A percentile compares a stretch with the other conserved stretches of the same genome.
Conservation (phyloP, 2,329 filamentous ascomycete genomes). For the Penicillium sp. region DNA sequence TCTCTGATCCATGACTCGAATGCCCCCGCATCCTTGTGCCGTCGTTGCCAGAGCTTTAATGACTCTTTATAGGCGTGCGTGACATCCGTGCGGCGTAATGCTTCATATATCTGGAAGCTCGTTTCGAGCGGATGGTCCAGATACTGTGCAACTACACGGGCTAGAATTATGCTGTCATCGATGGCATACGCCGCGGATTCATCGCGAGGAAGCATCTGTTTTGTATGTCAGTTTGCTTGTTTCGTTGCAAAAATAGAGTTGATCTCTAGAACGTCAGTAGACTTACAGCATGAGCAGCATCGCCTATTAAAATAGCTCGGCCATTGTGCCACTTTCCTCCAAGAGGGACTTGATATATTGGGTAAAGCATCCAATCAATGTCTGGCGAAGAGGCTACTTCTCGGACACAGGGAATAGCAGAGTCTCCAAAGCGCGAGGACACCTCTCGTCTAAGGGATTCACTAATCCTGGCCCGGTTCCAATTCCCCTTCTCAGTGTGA, state of each 20-base stretch:
- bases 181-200: slow-evolving; percentile 44
- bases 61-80: slow-evolving; percentile 38
- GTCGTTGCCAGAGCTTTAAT: slow-evolving; percentile 33
- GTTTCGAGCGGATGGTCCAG: slow-evolving; percentile 28
- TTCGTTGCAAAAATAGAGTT: background rate
- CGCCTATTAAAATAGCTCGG: slow-evolving; percentile 41
- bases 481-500: slow-evolving; percentile 24
- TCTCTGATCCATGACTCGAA: slow-evolving; percentile 35
- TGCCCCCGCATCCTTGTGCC: slow-evolving; percentile 36
- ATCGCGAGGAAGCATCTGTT: slow-evolving; percentile 45
- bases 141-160: slow-evolving; percentile 34
- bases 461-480: slow-evolving; percentile 30
- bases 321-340: slow-evolving; percentile 38
- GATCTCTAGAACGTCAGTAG: background rate
- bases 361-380: slow-evolving; percentile 41
- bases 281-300: slow-evolving; percentile 46
- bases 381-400: slow-evolving; percentile 30
- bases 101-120: slow-evolving; percentile 37
- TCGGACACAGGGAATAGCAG: slow-evolving; percentile 33
- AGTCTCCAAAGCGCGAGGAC: slow-evolving; percentile 31
- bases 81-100: slow-evolving; percentile 34
- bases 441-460: slow-evolving; percentile 33
- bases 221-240: slow-evolving; percentile 10
- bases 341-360: slow-evolving; percentile 39
- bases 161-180: slow-evolving; percentile 43